phyloP scores from a whole-genome alignment of 129 eudicot species.

The Solidago caesia region DNA sequence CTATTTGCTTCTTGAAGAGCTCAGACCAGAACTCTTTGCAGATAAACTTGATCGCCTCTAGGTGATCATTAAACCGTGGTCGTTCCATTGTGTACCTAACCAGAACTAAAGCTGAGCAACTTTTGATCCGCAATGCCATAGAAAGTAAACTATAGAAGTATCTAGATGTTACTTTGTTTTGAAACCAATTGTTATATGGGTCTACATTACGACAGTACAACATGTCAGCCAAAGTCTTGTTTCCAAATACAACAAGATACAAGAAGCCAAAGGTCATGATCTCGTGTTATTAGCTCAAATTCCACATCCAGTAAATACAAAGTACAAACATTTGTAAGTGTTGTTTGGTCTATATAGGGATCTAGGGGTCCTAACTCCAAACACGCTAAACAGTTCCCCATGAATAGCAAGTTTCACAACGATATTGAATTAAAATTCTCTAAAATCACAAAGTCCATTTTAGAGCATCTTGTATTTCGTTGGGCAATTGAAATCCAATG shows the following conservation, averaged over 20 bases:
- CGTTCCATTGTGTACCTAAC: constrained; percentile 87
- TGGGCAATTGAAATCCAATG: not conserved
- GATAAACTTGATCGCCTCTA: constrained; percentile 87
- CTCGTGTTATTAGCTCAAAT: not conserved
- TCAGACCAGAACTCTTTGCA: constrained; percentile 97
- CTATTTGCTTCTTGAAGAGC: constrained; percentile 92
- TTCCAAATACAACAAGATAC: not conserved
- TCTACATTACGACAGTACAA: no score
- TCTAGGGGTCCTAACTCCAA: not conserved
- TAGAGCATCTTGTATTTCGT: not conserved
- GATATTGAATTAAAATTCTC: not conserved
- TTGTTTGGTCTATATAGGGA: not conserved
- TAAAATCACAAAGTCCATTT: not conserved
- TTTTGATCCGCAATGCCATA: not conserved
- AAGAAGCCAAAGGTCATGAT: not conserved
- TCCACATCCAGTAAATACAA: not conserved
- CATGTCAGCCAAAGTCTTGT: not conserved
- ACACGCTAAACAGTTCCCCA: not conserved
- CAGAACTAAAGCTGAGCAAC: constrained; percentile 2
- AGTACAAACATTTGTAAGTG: not conserved
- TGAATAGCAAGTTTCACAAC: not conserved
- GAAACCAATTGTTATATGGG: no score
- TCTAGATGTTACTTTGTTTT: not conserved
- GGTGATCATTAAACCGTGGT: constrained; percentile 87
- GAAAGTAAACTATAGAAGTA: not conserved